Evolutionary conservation across 805 yeast genomes (phyloP).

Genomic region (Kazachstania taianensis): DNA sequence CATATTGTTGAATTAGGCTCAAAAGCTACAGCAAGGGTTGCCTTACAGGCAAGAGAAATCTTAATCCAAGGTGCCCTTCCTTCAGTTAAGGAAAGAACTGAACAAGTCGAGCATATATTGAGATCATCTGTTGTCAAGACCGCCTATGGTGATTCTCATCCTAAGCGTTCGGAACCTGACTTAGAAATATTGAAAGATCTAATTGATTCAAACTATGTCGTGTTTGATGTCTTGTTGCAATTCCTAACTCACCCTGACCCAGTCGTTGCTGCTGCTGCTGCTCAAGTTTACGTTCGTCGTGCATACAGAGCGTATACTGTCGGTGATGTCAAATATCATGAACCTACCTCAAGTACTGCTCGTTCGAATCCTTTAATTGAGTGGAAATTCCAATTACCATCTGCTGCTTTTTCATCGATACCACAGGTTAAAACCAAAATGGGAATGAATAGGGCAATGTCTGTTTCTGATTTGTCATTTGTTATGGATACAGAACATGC

Average conservation of each 20-base stretch:
- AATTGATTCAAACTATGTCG: conserved; percentile 91
- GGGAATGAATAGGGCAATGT: conserved; percentile 74
- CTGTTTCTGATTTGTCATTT: conserved; percentile 85
- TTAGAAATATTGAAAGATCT: conserved; percentile 75
- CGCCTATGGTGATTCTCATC: conserved; percentile 75
- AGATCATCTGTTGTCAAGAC: conserved; percentile 84
- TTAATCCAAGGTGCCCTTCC: conserved; percentile 95
- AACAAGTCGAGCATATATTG: conserved; percentile 92
- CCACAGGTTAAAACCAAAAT: conserved; percentile 39
- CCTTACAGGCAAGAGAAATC: conserved; percentile 91
- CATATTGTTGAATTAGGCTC: conserved; percentile 80
- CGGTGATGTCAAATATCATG: conserved; percentile 58
- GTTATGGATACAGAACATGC: conserved; percentile 60
- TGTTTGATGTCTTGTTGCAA: conserved; percentile 90
- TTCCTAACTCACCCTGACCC: conserved; percentile 77
- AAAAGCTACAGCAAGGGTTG: conserved; percentile 85
- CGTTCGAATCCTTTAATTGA: conserved; percentile 58
- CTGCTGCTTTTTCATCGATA: conserved; percentile 66
- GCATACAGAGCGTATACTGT: conserved; percentile 94
- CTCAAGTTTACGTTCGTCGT: conserved; percentile 92
- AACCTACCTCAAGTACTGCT: conserved; percentile 19
- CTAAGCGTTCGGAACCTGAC: conserved; percentile 72
- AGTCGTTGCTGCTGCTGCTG: conserved; percentile 89
- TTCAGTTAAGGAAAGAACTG: conserved; percentile 89
- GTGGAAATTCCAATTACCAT: conserved; percentile 84